Percentiles rank a stretch among this genome's conserved stretches.
phyloP scores from a whole-genome alignment of 1,284 basidiomycete genomes.

The Stygiomarasmius scandens region DNA sequence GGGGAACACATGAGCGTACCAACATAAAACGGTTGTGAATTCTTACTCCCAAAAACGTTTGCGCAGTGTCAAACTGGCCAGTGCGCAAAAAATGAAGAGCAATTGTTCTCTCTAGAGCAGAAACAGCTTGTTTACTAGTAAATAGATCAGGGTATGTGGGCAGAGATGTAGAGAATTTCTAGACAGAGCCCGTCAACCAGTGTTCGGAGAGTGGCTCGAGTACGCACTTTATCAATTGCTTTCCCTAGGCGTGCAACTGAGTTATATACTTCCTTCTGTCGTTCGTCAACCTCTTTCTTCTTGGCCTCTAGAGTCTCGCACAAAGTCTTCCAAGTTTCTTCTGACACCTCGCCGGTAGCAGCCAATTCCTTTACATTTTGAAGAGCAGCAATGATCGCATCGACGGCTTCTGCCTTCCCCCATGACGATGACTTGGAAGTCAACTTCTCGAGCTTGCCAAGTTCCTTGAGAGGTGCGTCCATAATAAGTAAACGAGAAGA shows the following conservation, averaged over 20 bases:
- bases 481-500: slow-evolving; percentile 36
- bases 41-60: slow-evolving; percentile 70
- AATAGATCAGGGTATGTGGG: slow-evolving; percentile 77
- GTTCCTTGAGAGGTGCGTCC: slow-evolving; percentile 75
- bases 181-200: slow-evolving; percentile 8
- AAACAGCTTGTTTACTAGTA: slow-evolving; percentile 55
- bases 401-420: slow-evolving; percentile 62
- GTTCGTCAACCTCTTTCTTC: slow-evolving; percentile 86
- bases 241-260: slow-evolving; percentile 80
- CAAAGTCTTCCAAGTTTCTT: slow-evolving; percentile 57
- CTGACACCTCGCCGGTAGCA: slow-evolving; percentile 53
- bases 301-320: slow-evolving; percentile 62
- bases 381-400: slow-evolving; percentile 67
- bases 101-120: slow-evolving; percentile 73
- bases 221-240: slow-evolving; percentile 80
- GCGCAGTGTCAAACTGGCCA: slow-evolving; percentile 76
- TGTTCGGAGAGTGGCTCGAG: background rate
- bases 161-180: slow-evolving; percentile 73
- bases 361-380: slow-evolving; percentile 59
- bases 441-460: slow-evolving; percentile 70
- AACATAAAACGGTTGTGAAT: slow-evolving; percentile 1
- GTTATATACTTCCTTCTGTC: slow-evolving; percentile 85
- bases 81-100: slow-evolving; percentile 79
- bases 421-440: slow-evolving; percentile 44
- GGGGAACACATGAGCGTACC: slow-evolving; percentile 9